A percentile compares a stretch with the other conserved stretches of the same genome.
Conservation (phyloP, 768 basidiomycete species). For the Kockovaella imperatae region DNA sequence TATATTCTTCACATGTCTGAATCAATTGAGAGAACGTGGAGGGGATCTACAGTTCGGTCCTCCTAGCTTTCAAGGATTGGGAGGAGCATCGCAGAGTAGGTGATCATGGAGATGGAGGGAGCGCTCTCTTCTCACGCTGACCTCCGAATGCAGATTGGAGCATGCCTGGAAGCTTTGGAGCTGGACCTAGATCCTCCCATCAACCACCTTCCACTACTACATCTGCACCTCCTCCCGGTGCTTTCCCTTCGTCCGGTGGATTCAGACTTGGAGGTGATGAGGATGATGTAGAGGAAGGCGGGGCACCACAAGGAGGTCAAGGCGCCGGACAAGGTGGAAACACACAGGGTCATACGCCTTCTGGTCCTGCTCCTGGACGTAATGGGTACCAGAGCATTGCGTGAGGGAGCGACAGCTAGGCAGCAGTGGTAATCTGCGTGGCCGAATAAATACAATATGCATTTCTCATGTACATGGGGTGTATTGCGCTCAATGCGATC, state of each 20-base stretch:
- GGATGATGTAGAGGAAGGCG: slow-evolving; percentile 24
- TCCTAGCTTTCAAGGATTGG: slow-evolving; percentile 11
- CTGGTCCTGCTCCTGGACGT: slow-evolving; percentile 24
- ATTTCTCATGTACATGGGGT: no score
- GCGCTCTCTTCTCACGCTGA: slow-evolving; percentile 1
- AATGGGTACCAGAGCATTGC: slow-evolving; percentile 35
- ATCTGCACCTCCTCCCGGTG: slow-evolving; percentile 6
- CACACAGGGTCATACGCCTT: slow-evolving; percentile 15
- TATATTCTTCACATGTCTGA: slow-evolving; percentile 23
- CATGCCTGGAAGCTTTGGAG: slow-evolving; percentile 25
- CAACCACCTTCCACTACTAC: not conserved
- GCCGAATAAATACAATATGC: slow-evolving; percentile 3
- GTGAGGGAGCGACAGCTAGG: slow-evolving; percentile 1
- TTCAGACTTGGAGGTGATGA: slow-evolving; percentile 39
- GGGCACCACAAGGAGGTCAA: no score
- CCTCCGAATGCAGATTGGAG: slow-evolving; percentile 15
- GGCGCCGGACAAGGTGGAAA: not conserved
- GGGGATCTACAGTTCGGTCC: slow-evolving; percentile 18
- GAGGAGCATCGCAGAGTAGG: slow-evolving; percentile 9
- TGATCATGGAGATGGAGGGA: not conserved
- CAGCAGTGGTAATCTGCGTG: not conserved
- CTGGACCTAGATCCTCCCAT: not conserved
- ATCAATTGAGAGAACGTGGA: slow-evolving; percentile 16
- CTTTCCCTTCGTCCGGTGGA: slow-evolving; percentile 34
- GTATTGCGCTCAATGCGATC: no score